Percentiles rank a stretch among this genome's conserved stretches.
phyloP scores from a whole-genome alignment of 2,329 filamentous ascomycete species.

The Fusarium sp. region DNA sequence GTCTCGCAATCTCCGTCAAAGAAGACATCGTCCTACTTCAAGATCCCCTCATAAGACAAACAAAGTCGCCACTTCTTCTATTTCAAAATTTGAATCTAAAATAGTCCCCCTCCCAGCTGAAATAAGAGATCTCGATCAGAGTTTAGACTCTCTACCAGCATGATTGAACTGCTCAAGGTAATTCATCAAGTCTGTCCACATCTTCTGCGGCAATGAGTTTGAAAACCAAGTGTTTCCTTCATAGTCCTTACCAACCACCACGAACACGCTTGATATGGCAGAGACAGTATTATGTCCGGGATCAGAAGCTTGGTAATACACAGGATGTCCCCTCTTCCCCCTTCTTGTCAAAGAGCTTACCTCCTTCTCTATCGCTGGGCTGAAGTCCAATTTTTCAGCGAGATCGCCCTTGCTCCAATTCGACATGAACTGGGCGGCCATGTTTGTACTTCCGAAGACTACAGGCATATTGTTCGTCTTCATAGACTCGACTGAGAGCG shows the following conservation, averaged over 20 bases:
- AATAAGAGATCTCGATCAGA: background rate
- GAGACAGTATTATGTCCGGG: slow-evolving; percentile 15
- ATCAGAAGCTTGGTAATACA: slow-evolving; percentile 25
- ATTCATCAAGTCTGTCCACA: slow-evolving; percentile 13
- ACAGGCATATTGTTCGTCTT: slow-evolving; percentile 2
- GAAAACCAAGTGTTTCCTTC: slow-evolving; percentile 22
- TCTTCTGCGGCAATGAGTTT: slow-evolving; percentile 8
- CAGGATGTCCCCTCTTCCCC: slow-evolving; percentile 8
- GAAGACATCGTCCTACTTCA: too few relatives aligned
- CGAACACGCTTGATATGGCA: slow-evolving; percentile 18
- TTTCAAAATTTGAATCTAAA: too few relatives aligned
- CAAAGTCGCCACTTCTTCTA: too few relatives aligned
- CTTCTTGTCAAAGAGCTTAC: background rate
- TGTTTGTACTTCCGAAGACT: slow-evolving; percentile 18
- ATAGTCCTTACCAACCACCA: slow-evolving; percentile 11
- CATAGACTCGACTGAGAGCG: slow-evolving; percentile 15
- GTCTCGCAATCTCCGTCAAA: too few relatives aligned
- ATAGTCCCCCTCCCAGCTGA: too few relatives aligned
- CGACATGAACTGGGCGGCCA: slow-evolving; percentile 26
- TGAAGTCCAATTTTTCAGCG: slow-evolving; percentile 25
- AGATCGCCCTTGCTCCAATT: slow-evolving; percentile 30
- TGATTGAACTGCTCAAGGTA: slow-evolving; percentile 1
- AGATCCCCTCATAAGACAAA: too few relatives aligned
- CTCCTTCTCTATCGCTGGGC: slow-evolving; percentile 3
- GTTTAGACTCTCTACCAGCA: background rate